Evolutionary conservation across 805 yeast genomes (phyloP), one percentile per base, ranked within the genome.

Genomic region (Wickerhamomyces pijperi): DNA sequence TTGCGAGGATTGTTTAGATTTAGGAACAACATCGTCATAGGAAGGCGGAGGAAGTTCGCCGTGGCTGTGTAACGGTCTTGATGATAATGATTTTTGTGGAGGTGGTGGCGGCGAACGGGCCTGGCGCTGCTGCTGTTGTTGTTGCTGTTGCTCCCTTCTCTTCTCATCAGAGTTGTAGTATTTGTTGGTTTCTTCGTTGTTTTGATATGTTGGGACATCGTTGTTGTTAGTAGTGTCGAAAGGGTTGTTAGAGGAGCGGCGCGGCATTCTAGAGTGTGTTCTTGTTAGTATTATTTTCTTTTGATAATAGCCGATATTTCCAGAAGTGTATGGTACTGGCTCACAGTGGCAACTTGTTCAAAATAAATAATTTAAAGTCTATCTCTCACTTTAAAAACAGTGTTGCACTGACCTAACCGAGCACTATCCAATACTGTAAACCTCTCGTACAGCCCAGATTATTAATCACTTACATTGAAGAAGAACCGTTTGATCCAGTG

Each of bases 1-100:
- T 42, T 70, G 74, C 20, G 55, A 43, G 33, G 52, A 59, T 11
- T 60, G 51, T 23, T 60, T 57, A 19, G 65, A 66, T 15, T 62
- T 56, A n/a, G 76, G 76, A 2, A 84, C 77, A 17, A 70, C 81
- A 47, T 79, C 87, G 46, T 78, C 83, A 51, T 80, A n/a, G n/a
- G n/a, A 79, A 0, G 85, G 66, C 7, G 87, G 86, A 5, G 85
- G 84, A 6, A 69, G 56, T 32, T 57, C 58, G 40, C 31, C 43
- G 25, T 21, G 6, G 11, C 25, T 21, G 6, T 21, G 25, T 7
- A 21, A 7, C 6, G 6, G 6, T 21, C 11, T 21, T 21, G 25
- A 11, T 7, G 25, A 7, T 21, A 6, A 7, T 21, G 25, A 11
- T 21, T 21, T 6, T 21, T 6, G 25, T 21, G 6, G 25, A 7